These are phyloP conservation scores for Saprolegnia diclina DNA, from an alignment of 352 stramenopile genomes.

Conservation along the genomic window DNA sequence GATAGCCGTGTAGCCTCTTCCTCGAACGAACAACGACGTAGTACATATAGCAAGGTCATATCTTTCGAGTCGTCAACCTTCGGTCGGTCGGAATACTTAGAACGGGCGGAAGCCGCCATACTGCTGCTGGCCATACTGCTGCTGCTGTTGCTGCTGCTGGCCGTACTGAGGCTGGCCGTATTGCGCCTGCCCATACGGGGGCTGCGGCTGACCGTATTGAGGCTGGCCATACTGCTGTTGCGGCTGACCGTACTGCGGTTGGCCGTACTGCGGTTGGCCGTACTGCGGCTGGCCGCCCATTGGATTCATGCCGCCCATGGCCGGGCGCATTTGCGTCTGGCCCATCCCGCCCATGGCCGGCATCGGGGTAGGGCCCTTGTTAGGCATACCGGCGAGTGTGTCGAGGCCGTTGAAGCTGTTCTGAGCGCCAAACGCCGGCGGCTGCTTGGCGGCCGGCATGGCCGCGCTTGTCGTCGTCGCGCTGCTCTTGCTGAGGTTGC, in stretches of 20 bases:
- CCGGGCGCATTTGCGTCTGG: conserved; percentile 42
- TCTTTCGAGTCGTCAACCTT: neutral
- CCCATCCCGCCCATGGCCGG: conserved; percentile 24
- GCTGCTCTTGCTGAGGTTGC: conserved; percentile 42
- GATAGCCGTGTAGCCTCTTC: neutral
- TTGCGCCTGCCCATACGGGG: neutral
- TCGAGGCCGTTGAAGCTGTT: conserved; percentile 82
- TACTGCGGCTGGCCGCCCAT: conserved; percentile 28
- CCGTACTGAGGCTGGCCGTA: conserved; percentile 33
- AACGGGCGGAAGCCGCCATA: conserved; percentile 56
- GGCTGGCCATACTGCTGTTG: neutral
- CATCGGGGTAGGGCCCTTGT: conserved; percentile 46
- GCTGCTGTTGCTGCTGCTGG: conserved; percentile 52
- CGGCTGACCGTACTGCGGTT: conserved; percentile 21
- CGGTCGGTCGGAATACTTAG: conserved; percentile 27
- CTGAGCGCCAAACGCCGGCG: conserved; percentile 23
- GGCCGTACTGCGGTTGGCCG: conserved; percentile 21
- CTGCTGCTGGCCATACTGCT: conserved; percentile 33
- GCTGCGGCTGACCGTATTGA: neutral
- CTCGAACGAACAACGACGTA: no score
- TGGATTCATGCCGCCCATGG: conserved; percentile 33
- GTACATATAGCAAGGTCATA: no score
- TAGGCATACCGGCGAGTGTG: conserved; percentile 72
- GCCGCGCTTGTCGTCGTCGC: conserved; percentile 33
- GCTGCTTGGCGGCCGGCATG: conserved; percentile 26